Evolutionary conservation across 345 rosid species (phyloP).

Genomic region (Tarenaya hassleriana): DNA sequence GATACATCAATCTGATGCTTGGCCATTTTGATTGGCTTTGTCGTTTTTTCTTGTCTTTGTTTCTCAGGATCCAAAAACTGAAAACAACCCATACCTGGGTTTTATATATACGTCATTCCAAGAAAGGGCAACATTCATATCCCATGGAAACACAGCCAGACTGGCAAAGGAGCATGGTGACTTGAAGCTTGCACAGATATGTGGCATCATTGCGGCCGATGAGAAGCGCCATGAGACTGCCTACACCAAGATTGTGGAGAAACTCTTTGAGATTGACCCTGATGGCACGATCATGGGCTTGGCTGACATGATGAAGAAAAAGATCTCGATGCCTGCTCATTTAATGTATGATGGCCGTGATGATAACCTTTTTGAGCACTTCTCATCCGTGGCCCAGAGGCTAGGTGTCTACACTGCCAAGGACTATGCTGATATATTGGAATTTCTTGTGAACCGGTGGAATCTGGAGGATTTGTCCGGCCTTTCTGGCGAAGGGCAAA

Average conservation of each 20-base stretch:
- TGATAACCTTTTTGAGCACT: conserved; percentile 39
- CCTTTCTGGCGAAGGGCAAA: conserved; percentile 38
- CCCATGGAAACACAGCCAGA: conserved; percentile 48
- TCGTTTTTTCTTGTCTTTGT: conserved; percentile 3
- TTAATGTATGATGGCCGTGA: conserved; percentile 48
- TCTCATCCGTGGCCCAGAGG: conserved; percentile 46
- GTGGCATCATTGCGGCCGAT: conserved; percentile 55
- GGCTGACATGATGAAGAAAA: conserved; percentile 56
- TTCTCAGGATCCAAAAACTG: conserved; percentile 49
- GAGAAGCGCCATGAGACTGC: conserved; percentile 57
- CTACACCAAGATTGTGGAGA: conserved; percentile 45
- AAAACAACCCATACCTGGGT: conserved; percentile 46
- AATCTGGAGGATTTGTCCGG: conserved; percentile 37
- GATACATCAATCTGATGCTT: too few species aligned
- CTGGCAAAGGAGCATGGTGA: conserved; percentile 38
- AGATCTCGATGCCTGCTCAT: conserved; percentile 52
- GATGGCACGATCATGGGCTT: conserved; percentile 36
- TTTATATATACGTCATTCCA: conserved; percentile 58
- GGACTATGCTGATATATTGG: conserved; percentile 48
- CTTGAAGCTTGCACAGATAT: conserved; percentile 39
- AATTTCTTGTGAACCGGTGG: conserved; percentile 44
- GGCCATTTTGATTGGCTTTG: too few species aligned
- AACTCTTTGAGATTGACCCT: conserved; percentile 49
- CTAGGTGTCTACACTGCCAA: conserved; percentile 51
- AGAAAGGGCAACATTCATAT: conserved; percentile 57